Evolutionary conservation across 768 basidiomycete species (phyloP).

Genomic region (Mycena polygramma): DNA sequence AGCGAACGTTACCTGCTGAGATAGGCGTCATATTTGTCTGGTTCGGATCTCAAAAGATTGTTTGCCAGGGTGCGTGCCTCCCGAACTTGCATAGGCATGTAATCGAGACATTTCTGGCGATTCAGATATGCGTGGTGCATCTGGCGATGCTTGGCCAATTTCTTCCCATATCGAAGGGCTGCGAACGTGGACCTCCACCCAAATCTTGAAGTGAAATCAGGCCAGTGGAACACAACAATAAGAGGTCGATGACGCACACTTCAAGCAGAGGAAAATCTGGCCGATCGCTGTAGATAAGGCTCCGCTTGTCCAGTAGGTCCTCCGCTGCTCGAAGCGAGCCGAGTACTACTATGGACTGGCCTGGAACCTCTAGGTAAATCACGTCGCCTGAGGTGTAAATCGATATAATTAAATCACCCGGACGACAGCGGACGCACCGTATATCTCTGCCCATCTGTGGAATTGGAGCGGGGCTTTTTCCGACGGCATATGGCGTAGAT

Average conservation of each 20-base stretch:
- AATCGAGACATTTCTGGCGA: conserved; percentile 27
- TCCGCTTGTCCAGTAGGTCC: conserved; percentile 58
- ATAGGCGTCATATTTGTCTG: background rate
- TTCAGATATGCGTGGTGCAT: conserved; percentile 45
- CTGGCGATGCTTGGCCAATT: conserved; percentile 41
- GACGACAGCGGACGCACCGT: conserved; percentile 1
- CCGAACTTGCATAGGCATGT: conserved; percentile 37
- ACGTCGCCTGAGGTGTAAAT: conserved; percentile 33
- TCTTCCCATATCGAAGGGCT: conserved; percentile 42
- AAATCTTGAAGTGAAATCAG: conserved; percentile 28
- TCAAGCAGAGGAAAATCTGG: conserved; percentile 42
- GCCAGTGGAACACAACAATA: background rate
- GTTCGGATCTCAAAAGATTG: background rate
- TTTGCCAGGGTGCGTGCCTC: conserved; percentile 20
- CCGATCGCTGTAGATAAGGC: conserved; percentile 52
- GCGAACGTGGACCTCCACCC: conserved; percentile 35
- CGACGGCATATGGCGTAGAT: conserved; percentile 13
- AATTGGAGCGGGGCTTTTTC: background rate
- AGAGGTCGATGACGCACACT: conserved; percentile 24
- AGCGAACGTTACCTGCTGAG: conserved; percentile 2
- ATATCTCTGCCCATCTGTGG: conserved; percentile 17
- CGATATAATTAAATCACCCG: background rate
- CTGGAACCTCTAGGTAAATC: conserved; percentile 40
- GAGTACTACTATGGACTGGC: conserved; percentile 44
- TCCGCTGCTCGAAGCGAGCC: conserved; percentile 51